Evolutionary conservation across 2,329 filamentous ascomycete species (phyloP).

Genomic region (Dactylonectria macrodidyma): DNA sequence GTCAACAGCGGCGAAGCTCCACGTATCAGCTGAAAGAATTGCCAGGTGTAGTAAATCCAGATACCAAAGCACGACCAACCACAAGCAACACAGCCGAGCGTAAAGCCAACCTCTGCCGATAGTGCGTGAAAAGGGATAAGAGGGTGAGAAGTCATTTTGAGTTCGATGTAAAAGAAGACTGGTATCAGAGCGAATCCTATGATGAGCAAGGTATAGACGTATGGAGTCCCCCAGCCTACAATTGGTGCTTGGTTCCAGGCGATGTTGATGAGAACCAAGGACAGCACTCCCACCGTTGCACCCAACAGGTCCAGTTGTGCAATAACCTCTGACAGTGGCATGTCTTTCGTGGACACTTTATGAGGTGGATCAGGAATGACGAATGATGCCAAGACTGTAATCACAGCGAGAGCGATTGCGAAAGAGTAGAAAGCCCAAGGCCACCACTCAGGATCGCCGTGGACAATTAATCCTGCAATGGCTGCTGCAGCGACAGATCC

Average conservation of each 20-base stretch:
- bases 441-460: slow-evolving; percentile 59
- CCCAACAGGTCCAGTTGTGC: slow-evolving; percentile 58
- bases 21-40: slow-evolving; percentile 63
- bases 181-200: slow-evolving; percentile 68
- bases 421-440: slow-evolving; percentile 64
- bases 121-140: slow-evolving; percentile 69
- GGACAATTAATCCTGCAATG: slow-evolving; percentile 58
- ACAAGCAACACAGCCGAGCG: slow-evolving; percentile 67
- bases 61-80: slow-evolving; percentile 70
- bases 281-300: slow-evolving; percentile 63
- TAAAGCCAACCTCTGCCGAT: slow-evolving; percentile 66
- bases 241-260: slow-evolving; percentile 77
- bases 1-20: slow-evolving; percentile 60
- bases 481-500: slow-evolving; percentile 60
- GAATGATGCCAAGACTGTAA: slow-evolving; percentile 51
- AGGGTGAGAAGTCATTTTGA: slow-evolving; percentile 61
- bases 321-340: slow-evolving; percentile 40
- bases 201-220: slow-evolving; percentile 71
- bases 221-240: slow-evolving; percentile 70
- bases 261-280: slow-evolving; percentile 75
- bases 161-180: slow-evolving; percentile 71
- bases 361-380: slow-evolving; percentile 53
- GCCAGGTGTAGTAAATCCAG: slow-evolving; percentile 66
- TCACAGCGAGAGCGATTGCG: slow-evolving; percentile 52
- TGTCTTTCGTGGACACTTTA: slow-evolving; percentile 28